A percentile compares a stretch with the other conserved stretches of the same genome.
Conservation (phyloP, 345 rosid species). For the Hevea brasiliensis region DNA sequence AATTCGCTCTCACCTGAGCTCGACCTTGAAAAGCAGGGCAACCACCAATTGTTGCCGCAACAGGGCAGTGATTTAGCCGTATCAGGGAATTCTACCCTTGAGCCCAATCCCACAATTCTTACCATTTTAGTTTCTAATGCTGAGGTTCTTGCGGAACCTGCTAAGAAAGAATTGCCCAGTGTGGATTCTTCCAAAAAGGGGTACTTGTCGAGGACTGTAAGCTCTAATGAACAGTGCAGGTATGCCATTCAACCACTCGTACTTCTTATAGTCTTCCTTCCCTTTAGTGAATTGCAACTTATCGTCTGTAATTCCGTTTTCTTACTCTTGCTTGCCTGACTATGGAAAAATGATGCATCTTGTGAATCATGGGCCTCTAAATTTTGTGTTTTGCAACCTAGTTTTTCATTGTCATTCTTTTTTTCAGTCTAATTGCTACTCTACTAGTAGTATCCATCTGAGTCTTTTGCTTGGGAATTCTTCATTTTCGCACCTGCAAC, state of each 20-base stretch:
- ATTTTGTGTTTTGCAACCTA: neutral
- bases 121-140: constrained; percentile 52
- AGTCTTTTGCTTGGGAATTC: neutral
- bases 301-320: neutral
- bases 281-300: neutral
- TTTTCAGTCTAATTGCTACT: no score
- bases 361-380: neutral
- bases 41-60: constrained; percentile 9
- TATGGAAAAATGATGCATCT: neutral
- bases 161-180: constrained; percentile 28
- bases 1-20: constrained; percentile 11
- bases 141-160: constrained; percentile 29
- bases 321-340: neutral
- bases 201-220: constrained; percentile 48
- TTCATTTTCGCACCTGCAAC: no score
- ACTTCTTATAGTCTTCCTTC: neutral
- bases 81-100: constrained; percentile 20
- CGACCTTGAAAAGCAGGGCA: constrained; percentile 58
- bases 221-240: constrained; percentile 84
- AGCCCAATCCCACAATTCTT: constrained; percentile 22
- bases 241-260: neutral
- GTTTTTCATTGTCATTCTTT: neutral
- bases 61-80: constrained; percentile 16
- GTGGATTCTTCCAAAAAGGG: constrained; percentile 48
- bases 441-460: no score